Conservation (phyloP, 164 flowering plant species). For the Piper longum region DNA sequence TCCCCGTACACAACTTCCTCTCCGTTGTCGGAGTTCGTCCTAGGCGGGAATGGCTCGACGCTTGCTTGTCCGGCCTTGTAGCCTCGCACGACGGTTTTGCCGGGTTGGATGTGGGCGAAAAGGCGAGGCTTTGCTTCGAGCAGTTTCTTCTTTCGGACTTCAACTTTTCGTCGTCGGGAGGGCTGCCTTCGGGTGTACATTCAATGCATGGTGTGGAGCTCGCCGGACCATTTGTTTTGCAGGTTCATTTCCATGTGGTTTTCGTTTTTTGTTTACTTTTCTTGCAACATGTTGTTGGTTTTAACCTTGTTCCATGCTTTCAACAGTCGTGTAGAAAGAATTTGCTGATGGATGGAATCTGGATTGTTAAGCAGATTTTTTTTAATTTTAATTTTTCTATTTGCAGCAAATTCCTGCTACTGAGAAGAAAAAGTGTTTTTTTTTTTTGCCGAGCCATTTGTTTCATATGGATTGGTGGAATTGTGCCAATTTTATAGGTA, state of each 20-base stretch:
- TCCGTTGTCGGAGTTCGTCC: constrained; percentile 36
- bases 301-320: neutral
- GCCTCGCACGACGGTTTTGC: constrained; percentile 27
- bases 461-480: too few species aligned
- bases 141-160: constrained; percentile 64
- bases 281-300: neutral
- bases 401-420: too few species aligned
- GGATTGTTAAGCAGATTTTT: too few species aligned
- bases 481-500: too few species aligned
- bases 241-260: constrained; percentile 24
- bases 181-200: constrained; percentile 53
- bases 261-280: neutral
- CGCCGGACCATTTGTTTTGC: constrained; percentile 75
- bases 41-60: constrained; percentile 53
- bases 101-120: constrained; percentile 26
- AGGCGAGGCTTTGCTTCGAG: constrained; percentile 63
- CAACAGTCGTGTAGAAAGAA: neutral
- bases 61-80: constrained; percentile 35
- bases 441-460: too few species aligned
- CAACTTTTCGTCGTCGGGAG: constrained; percentile 57
- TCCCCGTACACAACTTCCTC: constrained; percentile 28
- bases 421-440: too few species aligned
- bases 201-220: constrained; percentile 64
- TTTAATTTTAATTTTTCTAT: too few species aligned
- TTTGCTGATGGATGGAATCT: too few species aligned